Conservation (phyloP, 2,329 filamentous ascomycete species). For the Chaetomium sp. region DNA sequence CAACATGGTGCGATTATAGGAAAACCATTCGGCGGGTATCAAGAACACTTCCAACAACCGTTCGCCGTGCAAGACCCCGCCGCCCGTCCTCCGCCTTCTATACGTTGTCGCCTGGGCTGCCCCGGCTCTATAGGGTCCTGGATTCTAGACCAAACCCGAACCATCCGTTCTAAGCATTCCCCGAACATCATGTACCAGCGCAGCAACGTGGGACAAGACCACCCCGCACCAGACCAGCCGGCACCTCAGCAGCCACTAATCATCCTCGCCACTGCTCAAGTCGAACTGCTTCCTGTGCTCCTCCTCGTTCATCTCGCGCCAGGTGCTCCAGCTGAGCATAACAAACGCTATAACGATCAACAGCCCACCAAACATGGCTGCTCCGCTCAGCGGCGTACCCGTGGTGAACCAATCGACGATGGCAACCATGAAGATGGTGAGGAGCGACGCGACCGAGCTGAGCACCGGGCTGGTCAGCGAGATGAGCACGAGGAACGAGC, state of each 20-base stretch:
- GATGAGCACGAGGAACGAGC: constrained; percentile 90
- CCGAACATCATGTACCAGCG: not conserved
- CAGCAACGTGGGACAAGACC: not conserved
- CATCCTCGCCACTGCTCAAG: constrained; percentile 33
- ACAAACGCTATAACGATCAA: constrained; percentile 87
- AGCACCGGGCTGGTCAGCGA: constrained; percentile 90
- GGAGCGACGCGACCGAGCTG: constrained; percentile 84
- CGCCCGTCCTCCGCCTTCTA: not conserved
- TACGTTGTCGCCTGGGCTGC: not conserved
- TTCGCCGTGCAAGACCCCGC: not conserved
- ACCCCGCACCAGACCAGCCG: not conserved
- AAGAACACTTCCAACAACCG: not conserved
- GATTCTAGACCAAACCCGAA: not conserved
- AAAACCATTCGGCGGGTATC: not conserved
- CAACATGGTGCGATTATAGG: not conserved
- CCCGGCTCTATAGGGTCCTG: not conserved
- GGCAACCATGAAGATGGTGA: constrained; percentile 97
- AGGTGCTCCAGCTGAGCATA: constrained; percentile 89
- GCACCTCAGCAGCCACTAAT: constrained; percentile 1
- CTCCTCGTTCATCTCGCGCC: constrained; percentile 88
- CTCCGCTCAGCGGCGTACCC: constrained; percentile 71
- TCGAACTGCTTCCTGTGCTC: constrained; percentile 59
- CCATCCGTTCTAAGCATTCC: not conserved
- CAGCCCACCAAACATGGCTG: constrained; percentile 78
- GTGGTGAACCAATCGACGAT: constrained; percentile 87